A percentile compares a stretch with the other conserved stretches of the same genome.
Evolutionary conservation across 352 stramenopile species (phyloP).

Genomic region (Phytophthora quininea): DNA sequence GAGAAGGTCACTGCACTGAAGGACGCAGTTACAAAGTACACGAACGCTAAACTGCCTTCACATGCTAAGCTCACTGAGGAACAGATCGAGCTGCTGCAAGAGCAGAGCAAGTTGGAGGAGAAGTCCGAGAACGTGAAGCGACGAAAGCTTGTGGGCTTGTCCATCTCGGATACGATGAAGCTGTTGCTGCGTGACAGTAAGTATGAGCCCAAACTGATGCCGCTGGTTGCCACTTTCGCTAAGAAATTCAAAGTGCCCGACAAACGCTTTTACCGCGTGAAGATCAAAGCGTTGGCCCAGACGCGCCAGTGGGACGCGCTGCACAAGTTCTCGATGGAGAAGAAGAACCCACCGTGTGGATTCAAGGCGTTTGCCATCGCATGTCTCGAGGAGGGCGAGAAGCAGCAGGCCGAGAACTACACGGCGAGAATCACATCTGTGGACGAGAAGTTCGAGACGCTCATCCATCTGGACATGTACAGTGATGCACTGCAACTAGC

Average conservation of each 20-base stretch:
- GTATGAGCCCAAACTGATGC: conserved; percentile 82
- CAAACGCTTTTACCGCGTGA: conserved; percentile 91
- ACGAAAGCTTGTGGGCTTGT: conserved; percentile 80
- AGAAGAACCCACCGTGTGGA: conserved; percentile 84
- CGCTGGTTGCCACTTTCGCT: conserved; percentile 64
- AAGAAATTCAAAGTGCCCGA: conserved; percentile 93
- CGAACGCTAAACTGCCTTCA: conserved; percentile 63
- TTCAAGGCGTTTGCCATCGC: conserved; percentile 88
- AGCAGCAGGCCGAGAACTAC: conserved; percentile 84
- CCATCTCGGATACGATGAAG: conserved; percentile 89
- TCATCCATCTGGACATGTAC: conserved; percentile 88
- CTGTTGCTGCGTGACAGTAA: conserved; percentile 78
- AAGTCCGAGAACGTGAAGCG: conserved; percentile 85
- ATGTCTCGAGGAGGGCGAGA: conserved; percentile 78
- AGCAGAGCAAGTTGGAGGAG: conserved; percentile 85
- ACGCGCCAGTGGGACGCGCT: conserved; percentile 88
- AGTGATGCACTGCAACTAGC: conserved; percentile 78
- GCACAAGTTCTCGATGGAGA: conserved; percentile 87
- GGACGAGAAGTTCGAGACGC: conserved; percentile 89
- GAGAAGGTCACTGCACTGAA: conserved; percentile 73
- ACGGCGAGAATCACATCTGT: conserved; percentile 79
- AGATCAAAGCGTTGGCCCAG: conserved; percentile 88
- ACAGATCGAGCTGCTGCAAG: conserved; percentile 87
- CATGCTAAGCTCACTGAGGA: conserved; percentile 83
- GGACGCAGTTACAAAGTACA: conserved; percentile 71